Evolutionary conservation across 345 rosid genomes (phyloP).

Genomic region (Sisymbrium irio): DNA sequence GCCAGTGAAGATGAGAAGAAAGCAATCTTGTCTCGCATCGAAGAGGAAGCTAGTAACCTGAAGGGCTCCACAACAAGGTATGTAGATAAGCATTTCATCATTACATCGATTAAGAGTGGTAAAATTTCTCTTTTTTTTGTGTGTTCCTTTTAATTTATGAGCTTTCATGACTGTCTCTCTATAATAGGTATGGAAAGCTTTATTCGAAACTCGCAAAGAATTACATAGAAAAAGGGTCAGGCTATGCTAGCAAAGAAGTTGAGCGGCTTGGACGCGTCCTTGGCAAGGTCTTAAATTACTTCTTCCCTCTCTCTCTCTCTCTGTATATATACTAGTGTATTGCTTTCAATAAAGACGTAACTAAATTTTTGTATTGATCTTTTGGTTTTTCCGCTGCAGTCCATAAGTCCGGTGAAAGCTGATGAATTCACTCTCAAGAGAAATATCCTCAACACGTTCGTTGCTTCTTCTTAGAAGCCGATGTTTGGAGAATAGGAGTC

Average conservation of each 20-base stretch:
- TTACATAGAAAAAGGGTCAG: conserved; percentile 75
- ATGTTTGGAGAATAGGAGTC: conserved; percentile 5
- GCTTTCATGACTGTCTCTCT: background rate
- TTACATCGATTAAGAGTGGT: background rate
- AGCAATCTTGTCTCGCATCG: conserved; percentile 56
- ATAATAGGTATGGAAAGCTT: conserved; percentile 65
- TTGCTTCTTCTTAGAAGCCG: conserved; percentile 34
- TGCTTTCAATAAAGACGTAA: background rate
- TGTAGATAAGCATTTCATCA: background rate
- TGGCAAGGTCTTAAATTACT: conserved; percentile 52
- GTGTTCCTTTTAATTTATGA: background rate
- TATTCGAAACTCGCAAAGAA: conserved; percentile 77
- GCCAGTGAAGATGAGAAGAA: conserved; percentile 75
- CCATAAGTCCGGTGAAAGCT: conserved; percentile 79
- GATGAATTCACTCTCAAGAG: conserved; percentile 84
- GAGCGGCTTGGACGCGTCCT: conserved; percentile 83
- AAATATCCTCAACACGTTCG: conserved; percentile 59
- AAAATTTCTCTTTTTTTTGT: background rate
- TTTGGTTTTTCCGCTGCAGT: conserved; percentile 41
- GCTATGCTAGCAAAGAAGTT: conserved; percentile 69
- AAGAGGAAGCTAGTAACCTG: conserved; percentile 74
- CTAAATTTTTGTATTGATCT: background rate
- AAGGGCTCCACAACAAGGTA: conserved; percentile 69
- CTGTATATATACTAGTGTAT: background rate
- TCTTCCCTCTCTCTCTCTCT: background rate